phyloP scores from a whole-genome alignment of 169 alveolate species.

The Plasmodium gaboni region DNA sequence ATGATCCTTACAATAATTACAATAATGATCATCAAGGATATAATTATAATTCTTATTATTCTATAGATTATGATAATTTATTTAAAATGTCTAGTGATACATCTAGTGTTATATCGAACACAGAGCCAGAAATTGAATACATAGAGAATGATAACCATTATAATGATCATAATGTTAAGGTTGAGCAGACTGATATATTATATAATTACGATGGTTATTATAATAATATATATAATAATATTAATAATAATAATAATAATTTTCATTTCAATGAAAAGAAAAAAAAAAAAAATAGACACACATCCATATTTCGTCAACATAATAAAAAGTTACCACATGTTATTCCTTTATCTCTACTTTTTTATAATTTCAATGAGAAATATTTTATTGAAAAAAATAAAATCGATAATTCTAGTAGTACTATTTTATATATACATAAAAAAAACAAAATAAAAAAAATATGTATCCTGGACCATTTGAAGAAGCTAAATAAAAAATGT shows the following conservation, averaged over 20 bases:
- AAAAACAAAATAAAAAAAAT: constrained; percentile 57
- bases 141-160: too few species aligned
- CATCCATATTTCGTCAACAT: background rate
- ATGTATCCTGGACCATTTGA: constrained; percentile 43
- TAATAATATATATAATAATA: background rate
- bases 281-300: background rate
- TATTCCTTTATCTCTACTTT: constrained; percentile 42
- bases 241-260: background rate
- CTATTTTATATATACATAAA: constrained; percentile 50
- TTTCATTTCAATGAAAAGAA: background rate
- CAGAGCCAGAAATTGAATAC: too few species aligned
- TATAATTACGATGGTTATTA: too few species aligned
- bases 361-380: constrained; percentile 15
- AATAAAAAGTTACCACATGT: constrained; percentile 45
- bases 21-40: background rate
- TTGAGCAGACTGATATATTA: too few species aligned
- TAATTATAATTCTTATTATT: background rate
- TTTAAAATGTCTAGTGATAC: constrained; percentile 1
- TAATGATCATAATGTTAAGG: too few species aligned
- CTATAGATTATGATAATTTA: constrained; percentile 23
- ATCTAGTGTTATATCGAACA: too few species aligned
- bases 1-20: background rate
- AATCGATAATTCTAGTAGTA: constrained; percentile 24
- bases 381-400: constrained; percentile 40
- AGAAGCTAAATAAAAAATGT: constrained; percentile 47